Percentiles rank a stretch among this genome's conserved stretches.
phyloP scores from a whole-genome alignment of 2,329 filamentous ascomycete genomes.

The Pleoardoris graminearum region DNA sequence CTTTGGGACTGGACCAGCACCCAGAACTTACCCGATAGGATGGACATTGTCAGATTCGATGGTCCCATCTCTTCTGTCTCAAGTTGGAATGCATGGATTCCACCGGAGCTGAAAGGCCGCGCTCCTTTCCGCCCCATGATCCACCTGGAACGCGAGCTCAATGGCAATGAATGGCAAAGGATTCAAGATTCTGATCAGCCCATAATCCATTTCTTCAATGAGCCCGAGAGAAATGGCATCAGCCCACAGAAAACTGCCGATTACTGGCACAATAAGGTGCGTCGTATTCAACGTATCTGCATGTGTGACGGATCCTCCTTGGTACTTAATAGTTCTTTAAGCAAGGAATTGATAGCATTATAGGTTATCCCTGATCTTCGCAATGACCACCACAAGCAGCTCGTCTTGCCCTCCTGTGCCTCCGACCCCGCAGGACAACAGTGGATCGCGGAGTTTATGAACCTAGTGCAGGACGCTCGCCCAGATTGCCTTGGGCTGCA shows the following conservation, averaged over 20 bases:
- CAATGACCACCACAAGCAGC: slow-evolving; percentile 34
- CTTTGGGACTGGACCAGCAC: slow-evolving; percentile 19
- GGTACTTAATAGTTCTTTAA: too few species aligned
- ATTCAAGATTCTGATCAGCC: slow-evolving; percentile 32
- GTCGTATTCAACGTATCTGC: too few species aligned
- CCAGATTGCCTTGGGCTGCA: slow-evolving; percentile 52
- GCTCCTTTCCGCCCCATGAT: slow-evolving; percentile 51
- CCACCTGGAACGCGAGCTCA: slow-evolving; percentile 44
- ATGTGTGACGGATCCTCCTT: too few species aligned
- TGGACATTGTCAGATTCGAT: slow-evolving; percentile 36
- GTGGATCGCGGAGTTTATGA: slow-evolving; percentile 52
- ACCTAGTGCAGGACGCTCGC: slow-evolving; percentile 33
- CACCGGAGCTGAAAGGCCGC: slow-evolving; percentile 43
- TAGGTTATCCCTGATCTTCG: slow-evolving; percentile 40
- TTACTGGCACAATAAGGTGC: slow-evolving; percentile 46
- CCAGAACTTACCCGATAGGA: slow-evolving; percentile 22
- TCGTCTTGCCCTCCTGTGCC: slow-evolving; percentile 48
- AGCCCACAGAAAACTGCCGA: slow-evolving; percentile 43
- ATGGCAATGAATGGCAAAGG: slow-evolving; percentile 46
- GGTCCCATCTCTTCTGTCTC: slow-evolving; percentile 39
- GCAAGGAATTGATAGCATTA: background rate
- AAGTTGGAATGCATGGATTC: slow-evolving; percentile 51
- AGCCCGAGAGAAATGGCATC: slow-evolving; percentile 49
- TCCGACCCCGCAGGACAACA: slow-evolving; percentile 44
- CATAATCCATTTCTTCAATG: slow-evolving; percentile 54